phyloP scores from a whole-genome alignment of 208 protist species.

The Acanthamoeba rhysodes region DNA sequence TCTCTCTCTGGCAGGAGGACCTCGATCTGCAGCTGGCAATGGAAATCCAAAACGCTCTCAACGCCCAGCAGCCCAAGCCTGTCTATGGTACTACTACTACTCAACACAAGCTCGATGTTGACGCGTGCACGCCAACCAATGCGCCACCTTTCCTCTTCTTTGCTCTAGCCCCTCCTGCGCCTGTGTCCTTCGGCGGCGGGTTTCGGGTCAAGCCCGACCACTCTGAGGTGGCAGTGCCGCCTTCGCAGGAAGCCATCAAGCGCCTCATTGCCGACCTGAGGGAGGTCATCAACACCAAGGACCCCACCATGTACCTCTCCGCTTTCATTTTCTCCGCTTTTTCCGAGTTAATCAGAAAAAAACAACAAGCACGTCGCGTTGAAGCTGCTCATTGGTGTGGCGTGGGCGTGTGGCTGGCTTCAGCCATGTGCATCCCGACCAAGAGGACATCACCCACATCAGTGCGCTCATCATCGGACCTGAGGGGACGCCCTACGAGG shows the following conservation, averaged over 20 bases:
- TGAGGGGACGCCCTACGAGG: constrained; percentile 85
- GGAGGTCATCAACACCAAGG: constrained; percentile 45
- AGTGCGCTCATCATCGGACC: constrained; percentile 83
- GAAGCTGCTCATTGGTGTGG: too few species aligned
- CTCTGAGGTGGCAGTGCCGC: constrained; percentile 18
- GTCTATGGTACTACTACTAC: background rate
- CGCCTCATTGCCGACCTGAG: constrained; percentile 17
- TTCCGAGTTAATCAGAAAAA: too few species aligned
- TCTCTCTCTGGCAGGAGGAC: background rate
- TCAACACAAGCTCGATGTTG: background rate
- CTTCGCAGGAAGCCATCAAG: constrained; percentile 9
- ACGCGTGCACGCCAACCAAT: too few species aligned
- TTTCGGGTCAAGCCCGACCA: background rate
- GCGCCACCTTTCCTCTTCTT: too few species aligned
- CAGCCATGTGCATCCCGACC: constrained; percentile 42
- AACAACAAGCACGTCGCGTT: too few species aligned
- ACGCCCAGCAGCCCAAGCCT: background rate
- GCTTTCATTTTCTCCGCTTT: background rate
- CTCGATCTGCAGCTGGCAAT: background rate
- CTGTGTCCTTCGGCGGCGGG: background rate
- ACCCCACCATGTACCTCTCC: background rate
- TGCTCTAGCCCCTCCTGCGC: background rate
- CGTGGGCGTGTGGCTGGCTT: background rate
- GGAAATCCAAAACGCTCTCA: constrained; percentile 16
- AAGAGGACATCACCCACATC: constrained; percentile 62